Evolutionary conservation across 371 early-diverging fungal species (phyloP).

Genomic region (Encephalitozoon intestinalis): DNA sequence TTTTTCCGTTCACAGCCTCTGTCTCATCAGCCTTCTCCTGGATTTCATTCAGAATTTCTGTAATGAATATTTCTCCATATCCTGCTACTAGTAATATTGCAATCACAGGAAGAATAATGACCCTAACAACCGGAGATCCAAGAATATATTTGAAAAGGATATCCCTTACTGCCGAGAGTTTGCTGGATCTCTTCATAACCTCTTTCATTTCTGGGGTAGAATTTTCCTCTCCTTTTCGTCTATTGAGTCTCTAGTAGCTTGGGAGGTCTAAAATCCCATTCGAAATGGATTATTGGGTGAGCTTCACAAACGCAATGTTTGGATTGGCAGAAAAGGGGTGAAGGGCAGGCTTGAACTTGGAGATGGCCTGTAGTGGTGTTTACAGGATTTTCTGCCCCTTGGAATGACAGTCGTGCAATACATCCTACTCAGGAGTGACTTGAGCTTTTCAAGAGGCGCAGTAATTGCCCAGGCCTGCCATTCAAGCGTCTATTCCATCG

Average conservation of each 20-base stretch:
- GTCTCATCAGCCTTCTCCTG: not conserved
- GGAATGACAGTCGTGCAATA: constrained; percentile 37
- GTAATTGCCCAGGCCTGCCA: constrained; percentile 57
- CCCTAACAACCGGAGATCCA: constrained; percentile 4
- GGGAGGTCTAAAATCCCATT: not conserved
- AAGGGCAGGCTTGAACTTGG: not conserved
- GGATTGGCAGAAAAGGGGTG: not conserved
- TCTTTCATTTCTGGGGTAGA: not conserved
- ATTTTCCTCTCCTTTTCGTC: not conserved
- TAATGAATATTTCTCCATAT: constrained; percentile 12
- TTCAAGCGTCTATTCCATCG: constrained; percentile 24
- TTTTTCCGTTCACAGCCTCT: not conserved
- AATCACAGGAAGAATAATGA: constrained; percentile 20
- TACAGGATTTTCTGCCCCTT: not conserved
- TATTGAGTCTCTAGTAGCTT: not conserved
- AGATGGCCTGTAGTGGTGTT: not conserved
- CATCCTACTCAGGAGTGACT: constrained; percentile 44
- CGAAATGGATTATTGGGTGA: not conserved
- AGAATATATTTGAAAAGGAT: constrained; percentile 19
- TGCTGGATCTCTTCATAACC: not conserved
- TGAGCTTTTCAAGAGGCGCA: constrained; percentile 45
- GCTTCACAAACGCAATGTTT: not conserved
- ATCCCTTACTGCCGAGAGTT: not conserved
- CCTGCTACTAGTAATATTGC: not conserved
- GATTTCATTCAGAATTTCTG: not conserved